These are phyloP conservation scores for Dacryopinax spathularia DNA, from an alignment of 768 basidiomycete genomes.

Conservation along the genomic window DNA sequence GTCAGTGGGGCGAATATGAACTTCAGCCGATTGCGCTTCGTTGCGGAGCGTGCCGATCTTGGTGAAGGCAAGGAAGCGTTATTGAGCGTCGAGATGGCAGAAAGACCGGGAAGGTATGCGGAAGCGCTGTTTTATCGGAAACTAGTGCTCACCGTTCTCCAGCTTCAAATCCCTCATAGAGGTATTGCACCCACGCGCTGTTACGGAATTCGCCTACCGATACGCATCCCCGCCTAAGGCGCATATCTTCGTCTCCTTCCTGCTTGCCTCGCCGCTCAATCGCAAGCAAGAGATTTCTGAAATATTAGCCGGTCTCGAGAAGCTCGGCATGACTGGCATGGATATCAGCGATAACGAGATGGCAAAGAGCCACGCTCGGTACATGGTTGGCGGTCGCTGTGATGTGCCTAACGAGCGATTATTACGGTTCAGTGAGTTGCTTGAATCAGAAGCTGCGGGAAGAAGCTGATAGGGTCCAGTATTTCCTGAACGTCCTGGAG, in stretches of 20 bases:
- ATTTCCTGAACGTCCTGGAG: conserved; percentile 90
- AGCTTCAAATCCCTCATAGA: conserved; percentile 83
- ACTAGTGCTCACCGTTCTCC: conserved; percentile 8
- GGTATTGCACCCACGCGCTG: conserved; percentile 74
- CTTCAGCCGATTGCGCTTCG: conserved; percentile 89
- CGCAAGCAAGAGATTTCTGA: conserved; percentile 39
- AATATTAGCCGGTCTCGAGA: conserved; percentile 48
- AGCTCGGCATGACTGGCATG: conserved; percentile 59
- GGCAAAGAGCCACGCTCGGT: conserved; percentile 85
- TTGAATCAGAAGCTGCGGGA: not conserved
- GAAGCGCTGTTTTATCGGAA: conserved; percentile 3
- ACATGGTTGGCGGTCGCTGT: conserved; percentile 81
- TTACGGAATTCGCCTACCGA: conserved; percentile 93
- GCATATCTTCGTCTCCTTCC: conserved; percentile 84
- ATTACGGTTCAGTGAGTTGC: conserved; percentile 74
- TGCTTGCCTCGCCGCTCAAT: conserved; percentile 42
- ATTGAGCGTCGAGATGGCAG: conserved; percentile 87
- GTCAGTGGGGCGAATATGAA: conserved; percentile 99
- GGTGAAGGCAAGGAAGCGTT: conserved; percentile 92
- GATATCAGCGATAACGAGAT: conserved; percentile 94
- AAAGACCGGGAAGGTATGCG: conserved; percentile 71
- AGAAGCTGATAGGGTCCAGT: conserved; percentile 33
- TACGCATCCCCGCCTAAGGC: conserved; percentile 60
- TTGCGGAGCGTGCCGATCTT: conserved; percentile 95
- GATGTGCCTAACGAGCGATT: conserved; percentile 71